Base-by-base conservation (phyloP, 495 filamentous ascomycete species). In the Lasiosphaeriaceae sp. region DNA sequence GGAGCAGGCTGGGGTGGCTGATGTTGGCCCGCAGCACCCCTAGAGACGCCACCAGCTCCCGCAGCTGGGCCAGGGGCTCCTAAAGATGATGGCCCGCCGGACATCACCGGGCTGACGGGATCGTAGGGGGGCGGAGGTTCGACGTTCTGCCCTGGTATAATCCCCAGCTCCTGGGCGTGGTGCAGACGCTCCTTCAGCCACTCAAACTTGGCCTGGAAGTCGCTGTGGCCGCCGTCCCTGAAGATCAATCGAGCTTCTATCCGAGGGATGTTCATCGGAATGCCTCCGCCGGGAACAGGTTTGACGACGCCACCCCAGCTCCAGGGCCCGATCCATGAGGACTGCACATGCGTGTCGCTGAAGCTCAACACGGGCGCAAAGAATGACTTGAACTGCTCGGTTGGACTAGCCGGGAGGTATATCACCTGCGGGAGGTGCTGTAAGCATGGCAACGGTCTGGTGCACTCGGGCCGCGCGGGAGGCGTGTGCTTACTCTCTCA, bases 271-370 rank as follows among this genome's bases (percentile, higher is more conserved):
- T 84, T 79, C n/a, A 86, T 72, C 2, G 90, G 88, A 43, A 98
- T 90, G 41, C 90, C 90, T n/a, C 95, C 95, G 23, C 86, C 85
- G 1, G 85, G 66, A 24, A 94, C 88, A 19, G 95, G 92, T 61
- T 87, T 87, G 50, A 96, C 80, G 24, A 86, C 73, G 26, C 86
- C 86, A 22, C 82, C 82, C 94, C 94, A 98, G 62, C 86, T 86
- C 74, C 97, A 97, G 11, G 95, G 88, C n/a, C 94, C 94, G 65
- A 97, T 95, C 75, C 92, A 96, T 2, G 95, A 92, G 2, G 93
- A 89, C 7, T 87, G 83, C 52, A 97, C 90, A 65, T 90, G 90
- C n/a, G 86, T 87, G 71, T 98, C 93, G 71, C 85, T 83, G 43
- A 96, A 79, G 63, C 89, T 88, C 49, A 93, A 80, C 52, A 97